A percentile compares a stretch with the other conserved stretches of the same genome.
Conservation (phyloP, 2,329 filamentous ascomycete species). For the Apiospora arundinis region DNA sequence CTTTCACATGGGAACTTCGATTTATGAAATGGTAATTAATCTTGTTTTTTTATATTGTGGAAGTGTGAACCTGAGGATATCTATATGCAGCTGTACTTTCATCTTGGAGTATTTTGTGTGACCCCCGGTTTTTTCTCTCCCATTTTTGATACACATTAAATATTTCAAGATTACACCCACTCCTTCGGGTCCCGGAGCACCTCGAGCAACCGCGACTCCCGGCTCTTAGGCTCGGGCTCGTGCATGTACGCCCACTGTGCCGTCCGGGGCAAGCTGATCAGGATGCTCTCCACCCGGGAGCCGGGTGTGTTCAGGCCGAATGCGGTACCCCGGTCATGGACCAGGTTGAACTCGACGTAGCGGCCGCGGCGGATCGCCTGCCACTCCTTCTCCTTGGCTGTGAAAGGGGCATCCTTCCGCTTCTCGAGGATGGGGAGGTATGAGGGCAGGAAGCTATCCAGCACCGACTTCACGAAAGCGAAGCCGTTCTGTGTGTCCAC, state of each 20-base stretch:
- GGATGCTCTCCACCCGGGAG: slow-evolving; percentile 90
- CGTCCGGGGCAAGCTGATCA: slow-evolving; percentile 95
- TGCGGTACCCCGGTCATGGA: slow-evolving; percentile 92
- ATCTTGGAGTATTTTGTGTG: background rate
- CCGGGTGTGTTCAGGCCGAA: slow-evolving; percentile 95
- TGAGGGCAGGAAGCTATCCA: slow-evolving; percentile 86
- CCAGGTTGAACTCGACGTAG: slow-evolving; percentile 98
- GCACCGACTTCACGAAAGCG: slow-evolving; percentile 83
- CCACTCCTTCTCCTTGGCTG: slow-evolving; percentile 88
- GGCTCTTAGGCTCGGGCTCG: slow-evolving; percentile 73
- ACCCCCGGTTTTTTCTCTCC: background rate
- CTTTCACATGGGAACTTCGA: background rate
- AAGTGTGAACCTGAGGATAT: slow-evolving; percentile 15
- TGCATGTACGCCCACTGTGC: slow-evolving; percentile 98
- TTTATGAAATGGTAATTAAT: background rate
- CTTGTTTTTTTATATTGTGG: background rate
- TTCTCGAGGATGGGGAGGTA: slow-evolving; percentile 89
- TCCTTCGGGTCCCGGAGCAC: slow-evolving; percentile 70
- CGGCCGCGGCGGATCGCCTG: slow-evolving; percentile 93
- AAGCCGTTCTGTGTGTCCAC: slow-evolving; percentile 91
- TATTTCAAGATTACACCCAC: slow-evolving; percentile 59
- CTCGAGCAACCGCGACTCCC: slow-evolving; percentile 82
- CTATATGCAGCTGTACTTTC: background rate
- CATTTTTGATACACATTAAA: slow-evolving; percentile 14
- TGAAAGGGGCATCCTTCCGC: slow-evolving; percentile 91